phyloP scores from a whole-genome alignment of 2,329 filamentous ascomycete genomes.

The Talaromyces sp. region DNA sequence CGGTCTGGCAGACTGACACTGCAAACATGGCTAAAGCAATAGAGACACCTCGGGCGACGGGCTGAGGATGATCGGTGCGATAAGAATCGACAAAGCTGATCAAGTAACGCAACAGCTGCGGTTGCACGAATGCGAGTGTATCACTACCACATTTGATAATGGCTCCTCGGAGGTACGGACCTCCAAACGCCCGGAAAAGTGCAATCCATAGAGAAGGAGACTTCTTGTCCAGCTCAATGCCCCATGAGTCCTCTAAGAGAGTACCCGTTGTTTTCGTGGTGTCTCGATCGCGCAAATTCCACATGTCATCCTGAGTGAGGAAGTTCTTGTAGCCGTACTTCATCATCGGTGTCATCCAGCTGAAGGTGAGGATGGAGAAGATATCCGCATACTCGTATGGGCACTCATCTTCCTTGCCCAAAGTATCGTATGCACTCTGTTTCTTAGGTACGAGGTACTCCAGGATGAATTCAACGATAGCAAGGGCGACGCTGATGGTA shows the following conservation, averaged over 20 bases:
- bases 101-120: constrained; percentile 79
- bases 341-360: constrained; percentile 99
- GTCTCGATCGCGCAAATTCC: constrained; percentile 80
- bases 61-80: constrained; percentile 60
- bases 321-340: constrained; percentile 87
- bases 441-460: constrained; percentile 88
- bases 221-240: constrained; percentile 66
- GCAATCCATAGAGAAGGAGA: constrained; percentile 85
- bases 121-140: constrained; percentile 79
- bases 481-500: constrained; percentile 67
- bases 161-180: constrained; percentile 75
- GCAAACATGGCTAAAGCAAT: constrained; percentile 92
- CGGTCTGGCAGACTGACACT: constrained; percentile 80
- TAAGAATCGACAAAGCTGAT: constrained; percentile 86
- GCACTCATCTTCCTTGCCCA: constrained; percentile 65
- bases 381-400: constrained; percentile 84
- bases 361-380: constrained; percentile 90
- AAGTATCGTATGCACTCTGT: constrained; percentile 64
- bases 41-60: constrained; percentile 75
- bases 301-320: constrained; percentile 90
- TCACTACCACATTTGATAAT: constrained; percentile 91
- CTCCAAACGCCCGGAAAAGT: constrained; percentile 77
- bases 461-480: constrained; percentile 66
- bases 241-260: constrained; percentile 72
- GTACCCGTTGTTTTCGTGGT: constrained; percentile 71